Base-by-base conservation (phyloP, 2,329 filamentous ascomycete genomes). In the Colletotrichum sp. region DNA sequence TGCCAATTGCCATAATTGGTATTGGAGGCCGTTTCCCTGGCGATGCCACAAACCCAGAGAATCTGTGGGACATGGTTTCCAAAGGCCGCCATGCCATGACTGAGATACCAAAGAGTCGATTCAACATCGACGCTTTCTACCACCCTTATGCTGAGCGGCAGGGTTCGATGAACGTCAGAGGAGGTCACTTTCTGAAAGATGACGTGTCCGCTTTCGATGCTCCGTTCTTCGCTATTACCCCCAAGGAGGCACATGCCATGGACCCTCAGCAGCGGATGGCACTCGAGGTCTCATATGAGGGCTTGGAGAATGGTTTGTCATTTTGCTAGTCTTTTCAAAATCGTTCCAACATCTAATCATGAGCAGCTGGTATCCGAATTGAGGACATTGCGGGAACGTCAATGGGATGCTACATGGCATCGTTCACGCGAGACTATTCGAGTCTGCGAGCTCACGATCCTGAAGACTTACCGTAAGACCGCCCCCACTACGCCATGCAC, bases 251-350 rank as follows among this genome's bases (percentile, higher is more conserved):
- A 8, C 73, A 78, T 8, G 77, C 80, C 5, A 81, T 85, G 64
- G 83, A 85, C 67, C 83, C 83, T 5, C 82, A 84, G 73, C 83
- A 84, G 36, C 81, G 83, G 1, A 34, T 82, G 5, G 68, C 82
- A 5, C 78, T 85, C 4, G 83, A 86, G 65, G 80, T 80, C 0
- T 80, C 81, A 12, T 86, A 85, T 68, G 83, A 86, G 70, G 79
- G 79, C 6, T 71, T 86, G 3, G 84, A 86, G 75, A 57, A 57
- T 29, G 52, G 52, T 57, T 27, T 8, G 52, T 57, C 13, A 22
- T 57, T 15, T 25, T 27, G 4, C 52, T 3, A 15, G 27, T 15
- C 25, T n/a, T 27, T 57, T 27, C 6, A 6, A 15, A 15, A 15
- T 12, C 32, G 32, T 15, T 15, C 32, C 32, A 12, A 13, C 12